These are phyloP conservation scores for Cutaneotrichosporon dermatis DNA, from an alignment of 1,284 basidiomycete species.

Conservation along the genomic window DNA sequence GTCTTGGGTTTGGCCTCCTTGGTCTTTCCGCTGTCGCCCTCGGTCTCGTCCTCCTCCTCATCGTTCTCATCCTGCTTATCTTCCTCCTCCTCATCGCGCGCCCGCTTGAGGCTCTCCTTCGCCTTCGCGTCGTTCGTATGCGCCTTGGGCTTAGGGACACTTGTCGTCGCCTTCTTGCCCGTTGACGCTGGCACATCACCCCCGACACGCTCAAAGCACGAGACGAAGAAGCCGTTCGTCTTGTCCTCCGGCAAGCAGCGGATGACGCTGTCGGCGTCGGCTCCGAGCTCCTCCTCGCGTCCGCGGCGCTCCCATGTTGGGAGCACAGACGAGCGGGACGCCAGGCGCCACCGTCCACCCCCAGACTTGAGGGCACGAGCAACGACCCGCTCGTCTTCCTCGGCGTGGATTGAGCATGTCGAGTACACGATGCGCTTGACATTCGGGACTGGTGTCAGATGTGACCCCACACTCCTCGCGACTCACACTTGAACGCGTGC, in stretches of 20 bases:
- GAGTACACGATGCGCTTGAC: slow-evolving; percentile 82
- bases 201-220: slow-evolving; percentile 63
- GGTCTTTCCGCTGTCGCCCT: slow-evolving; percentile 18
- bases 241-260: slow-evolving; percentile 82
- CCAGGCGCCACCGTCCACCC: slow-evolving; percentile 59
- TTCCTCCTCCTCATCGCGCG: neutral
- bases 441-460: slow-evolving; percentile 53
- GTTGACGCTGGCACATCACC: neutral
- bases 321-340: slow-evolving; percentile 61
- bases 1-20: slow-evolving; percentile 34
- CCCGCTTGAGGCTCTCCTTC: slow-evolving; percentile 3
- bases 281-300: slow-evolving; percentile 58
- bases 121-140: slow-evolving; percentile 3
- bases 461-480: neutral
- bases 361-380: slow-evolving; percentile 63
- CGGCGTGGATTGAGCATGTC: slow-evolving; percentile 86
- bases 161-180: too few relatives aligned
- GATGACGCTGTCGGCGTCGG: slow-evolving; percentile 61
- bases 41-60: slow-evolving; percentile 3
- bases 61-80: slow-evolving; percentile 4
- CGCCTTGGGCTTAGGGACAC: too few relatives aligned
- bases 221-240: slow-evolving; percentile 93
- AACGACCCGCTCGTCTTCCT: slow-evolving; percentile 85
- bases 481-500: slow-evolving; percentile 88
- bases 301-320: slow-evolving; percentile 77